These are phyloP conservation scores for Teratosphaeria destructans DNA, from an alignment of 2,329 filamentous ascomycete genomes.

Conservation along the genomic window DNA sequence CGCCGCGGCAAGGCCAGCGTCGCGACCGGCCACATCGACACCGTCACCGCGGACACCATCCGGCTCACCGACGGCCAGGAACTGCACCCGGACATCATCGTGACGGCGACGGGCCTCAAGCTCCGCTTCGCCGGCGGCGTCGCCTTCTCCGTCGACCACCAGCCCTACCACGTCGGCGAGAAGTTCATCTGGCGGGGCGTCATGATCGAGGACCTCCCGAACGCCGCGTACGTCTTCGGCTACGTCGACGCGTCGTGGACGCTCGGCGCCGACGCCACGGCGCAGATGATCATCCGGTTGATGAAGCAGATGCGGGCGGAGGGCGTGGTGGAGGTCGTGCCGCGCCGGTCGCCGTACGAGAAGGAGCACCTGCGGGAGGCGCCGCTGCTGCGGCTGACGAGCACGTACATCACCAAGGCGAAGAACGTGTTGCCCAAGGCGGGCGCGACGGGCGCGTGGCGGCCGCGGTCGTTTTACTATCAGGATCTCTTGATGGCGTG, in stretches of 20 bases:
- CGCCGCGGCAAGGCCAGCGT: conserved; percentile 42
- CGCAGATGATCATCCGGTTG: conserved; percentile 40
- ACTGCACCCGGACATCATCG: conserved; percentile 50
- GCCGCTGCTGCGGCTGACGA: conserved; percentile 36
- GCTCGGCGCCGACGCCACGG: conserved; percentile 43
- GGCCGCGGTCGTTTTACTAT: conserved; percentile 34
- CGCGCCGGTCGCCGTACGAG: conserved; percentile 29
- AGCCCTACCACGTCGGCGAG: conserved; percentile 32
- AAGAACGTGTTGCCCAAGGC: conserved; percentile 36
- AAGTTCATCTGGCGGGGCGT: conserved; percentile 51
- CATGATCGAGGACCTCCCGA: conserved; percentile 55
- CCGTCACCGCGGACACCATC: conserved; percentile 40
- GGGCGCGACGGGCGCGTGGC: conserved; percentile 35
- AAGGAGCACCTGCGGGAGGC: conserved; percentile 29
- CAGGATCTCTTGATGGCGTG: conserved; percentile 33
- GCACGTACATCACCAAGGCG: conserved; percentile 42
- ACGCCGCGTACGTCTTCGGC: conserved; percentile 48
- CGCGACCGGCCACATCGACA: conserved; percentile 46
- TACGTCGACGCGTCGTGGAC: conserved; percentile 55
- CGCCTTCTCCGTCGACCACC: conserved; percentile 42
- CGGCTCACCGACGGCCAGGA: conserved; percentile 31
- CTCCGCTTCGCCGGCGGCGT: conserved; percentile 43
- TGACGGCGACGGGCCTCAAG: conserved; percentile 55
- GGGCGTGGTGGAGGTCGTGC: conserved; percentile 34
- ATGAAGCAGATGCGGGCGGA: conserved; percentile 41